Evolutionary conservation across 1,284 basidiomycete genomes (phyloP).

Genomic region (Neonothopanus nambi): DNA sequence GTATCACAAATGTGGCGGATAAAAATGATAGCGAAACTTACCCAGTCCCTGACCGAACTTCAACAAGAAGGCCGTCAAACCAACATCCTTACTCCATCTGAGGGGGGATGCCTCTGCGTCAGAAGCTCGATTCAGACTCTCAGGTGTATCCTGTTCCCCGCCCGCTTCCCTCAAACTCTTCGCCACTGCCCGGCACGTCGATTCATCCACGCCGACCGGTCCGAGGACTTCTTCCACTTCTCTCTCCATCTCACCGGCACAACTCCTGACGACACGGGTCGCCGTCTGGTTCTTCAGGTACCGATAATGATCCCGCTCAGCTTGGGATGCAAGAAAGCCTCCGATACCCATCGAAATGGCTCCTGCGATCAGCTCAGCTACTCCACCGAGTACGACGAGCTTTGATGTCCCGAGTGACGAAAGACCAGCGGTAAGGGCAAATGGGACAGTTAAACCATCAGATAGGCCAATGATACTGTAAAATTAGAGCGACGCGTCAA

Average conservation of each 20-base stretch:
- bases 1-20: neutral
- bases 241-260: conserved; percentile 93
- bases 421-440: conserved; percentile 87
- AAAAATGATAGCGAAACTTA: conserved; percentile 35
- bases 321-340: conserved; percentile 95
- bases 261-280: conserved; percentile 84
- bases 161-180: conserved; percentile 73
- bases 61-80: conserved; percentile 87
- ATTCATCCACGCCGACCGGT: conserved; percentile 86
- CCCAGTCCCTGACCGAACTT: conserved; percentile 91
- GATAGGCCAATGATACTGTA: conserved; percentile 89
- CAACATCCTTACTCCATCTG: conserved; percentile 72
- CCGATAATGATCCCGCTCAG: conserved; percentile 92
- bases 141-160: conserved; percentile 32
- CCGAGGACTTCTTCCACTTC: conserved; percentile 90
- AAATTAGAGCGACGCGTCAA: neutral
- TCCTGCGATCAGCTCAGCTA: conserved; percentile 94
- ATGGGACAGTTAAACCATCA: conserved; percentile 95
- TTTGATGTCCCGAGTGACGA: conserved; percentile 88
- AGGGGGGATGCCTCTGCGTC: conserved; percentile 53
- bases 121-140: conserved; percentile 23
- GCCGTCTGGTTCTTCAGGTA: conserved; percentile 77
- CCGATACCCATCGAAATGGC: conserved; percentile 97
- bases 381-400: conserved; percentile 87
- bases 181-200: conserved; percentile 79